Evolutionary conservation across 352 stramenopile species (phyloP), one percentile per base, ranked within the genome.

Genomic region (Phytopythium delawarense): DNA sequence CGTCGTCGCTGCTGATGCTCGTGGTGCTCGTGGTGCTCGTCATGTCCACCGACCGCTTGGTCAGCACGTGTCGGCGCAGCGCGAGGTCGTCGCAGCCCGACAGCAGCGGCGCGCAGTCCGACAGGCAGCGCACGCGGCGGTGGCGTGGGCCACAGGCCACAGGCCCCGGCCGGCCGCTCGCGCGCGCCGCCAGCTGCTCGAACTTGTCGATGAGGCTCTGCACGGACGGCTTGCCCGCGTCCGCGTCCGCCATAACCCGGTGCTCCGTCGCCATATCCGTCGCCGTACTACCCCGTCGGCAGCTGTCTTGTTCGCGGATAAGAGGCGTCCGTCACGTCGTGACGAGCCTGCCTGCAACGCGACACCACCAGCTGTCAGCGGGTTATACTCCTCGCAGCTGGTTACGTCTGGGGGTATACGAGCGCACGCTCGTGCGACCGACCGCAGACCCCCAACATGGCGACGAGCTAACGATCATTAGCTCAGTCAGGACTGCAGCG

Each of bases 201-300:
- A 79, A 79, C 57, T 58, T 55, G 48, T 75, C 42, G 49, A 79
- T 76, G 20, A 76, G 69, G n/a, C 54, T 67, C 61, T 75, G 61
- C 42, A 76, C 72, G 16, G 18, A 34, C 54, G 54, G 32, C 34
- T 39, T 39, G 34, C 11, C 11, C 34, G 34, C 11, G 11, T 39
- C 11, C 34, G 34, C 11, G 11, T 39, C 34, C 34, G 34, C 7
- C 35, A 37, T 39, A 50, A 39, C 54, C 37, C 25, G 25, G 50
- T 59, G 21, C 49, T 28, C 54, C 2, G 23, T 42, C 21, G 39
- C 23, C 51, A 34, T 50, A 15, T 40, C 37, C 21, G 21, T 37
- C 21, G 21, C 35, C 25, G 25, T 28, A 28, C 25, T 28, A 28
- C 25, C 25, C 25, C 25, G 25, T 28, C 25, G 25, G 25, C 25